Percentiles rank a stretch among this genome's conserved stretches.
Evolutionary conservation across 306 rosid species (phyloP).

Genomic region (Lathyrus tuberosus): DNA sequence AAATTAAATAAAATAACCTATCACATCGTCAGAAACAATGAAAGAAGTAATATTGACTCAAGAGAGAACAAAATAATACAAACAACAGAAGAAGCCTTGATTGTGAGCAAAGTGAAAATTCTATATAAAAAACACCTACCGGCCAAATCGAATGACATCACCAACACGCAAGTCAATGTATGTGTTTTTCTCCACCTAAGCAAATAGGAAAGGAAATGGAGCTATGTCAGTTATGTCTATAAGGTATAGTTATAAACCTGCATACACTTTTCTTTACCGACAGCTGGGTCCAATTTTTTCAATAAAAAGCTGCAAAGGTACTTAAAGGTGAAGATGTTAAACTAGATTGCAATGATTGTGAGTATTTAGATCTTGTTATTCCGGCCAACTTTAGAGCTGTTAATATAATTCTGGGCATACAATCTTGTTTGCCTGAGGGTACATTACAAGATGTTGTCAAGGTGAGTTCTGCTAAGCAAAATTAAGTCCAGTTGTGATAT

Average conservation of each 20-base stretch:
- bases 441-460: conserved; percentile 2
- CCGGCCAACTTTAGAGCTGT: conserved; percentile 23
- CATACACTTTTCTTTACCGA: conserved; percentile 11
- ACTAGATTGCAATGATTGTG: background rate
- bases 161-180: conserved; percentile 84
- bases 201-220: conserved; percentile 37
- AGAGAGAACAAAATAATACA: conserved; percentile 8
- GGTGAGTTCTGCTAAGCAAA: background rate
- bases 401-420: background rate
- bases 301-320: conserved; percentile 5
- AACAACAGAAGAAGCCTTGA: conserved; percentile 9
- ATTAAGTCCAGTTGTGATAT: background rate
- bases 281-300: conserved; percentile 1
- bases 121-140: conserved; percentile 55
- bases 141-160: conserved; percentile 95
- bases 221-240: conserved; percentile 20
- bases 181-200: conserved; percentile 69
- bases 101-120: conserved; percentile 28
- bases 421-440: background rate
- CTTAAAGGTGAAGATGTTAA: conserved; percentile 16
- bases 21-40: conserved; percentile 18
- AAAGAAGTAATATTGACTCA: conserved; percentile 10
- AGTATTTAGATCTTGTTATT: conserved; percentile 12
- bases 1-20: conserved; percentile 1
- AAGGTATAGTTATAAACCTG: conserved; percentile 7